These are phyloP conservation scores for Candida dubliniensis DNA, from an alignment of 1,139 yeast species.

Conservation along the genomic window DNA sequence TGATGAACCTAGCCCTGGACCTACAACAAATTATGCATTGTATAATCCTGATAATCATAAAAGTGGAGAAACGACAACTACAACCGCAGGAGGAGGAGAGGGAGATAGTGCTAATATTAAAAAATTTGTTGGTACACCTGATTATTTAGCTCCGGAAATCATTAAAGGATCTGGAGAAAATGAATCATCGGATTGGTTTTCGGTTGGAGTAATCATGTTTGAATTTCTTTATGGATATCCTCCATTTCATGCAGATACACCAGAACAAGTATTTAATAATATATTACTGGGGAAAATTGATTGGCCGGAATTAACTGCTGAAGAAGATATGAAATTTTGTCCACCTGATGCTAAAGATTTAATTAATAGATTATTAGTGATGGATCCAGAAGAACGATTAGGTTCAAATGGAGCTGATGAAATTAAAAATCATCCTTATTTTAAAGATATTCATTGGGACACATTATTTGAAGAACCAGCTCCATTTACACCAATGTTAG, in stretches of 20 bases:
- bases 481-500: constrained; percentile 76
- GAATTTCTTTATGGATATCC: constrained; percentile 93
- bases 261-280: constrained; percentile 79
- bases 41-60: constrained; percentile 67
- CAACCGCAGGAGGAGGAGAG: background rate
- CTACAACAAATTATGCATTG: constrained; percentile 54
- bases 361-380: constrained; percentile 57
- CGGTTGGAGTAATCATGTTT: constrained; percentile 91
- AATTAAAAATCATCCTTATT: constrained; percentile 75
- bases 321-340: constrained; percentile 54
- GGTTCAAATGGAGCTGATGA: constrained; percentile 80
- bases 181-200: constrained; percentile 97
- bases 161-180: constrained; percentile 84
- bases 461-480: constrained; percentile 72
- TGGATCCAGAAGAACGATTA: constrained; percentile 65
- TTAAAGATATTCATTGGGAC: constrained; percentile 73
- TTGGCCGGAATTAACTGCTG: constrained; percentile 64
- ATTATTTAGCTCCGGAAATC: constrained; percentile 95
- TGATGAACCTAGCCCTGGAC: constrained; percentile 34
- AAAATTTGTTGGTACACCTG: constrained; percentile 95
- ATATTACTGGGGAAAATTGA: constrained; percentile 72
- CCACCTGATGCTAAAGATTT: constrained; percentile 74
- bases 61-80: constrained; percentile 26
- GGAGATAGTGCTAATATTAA: constrained; percentile 29
- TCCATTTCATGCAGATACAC: constrained; percentile 86